Evolutionary conservation across 1,139 yeast genomes (phyloP).

Genomic region (Geotrichum fermentans): DNA sequence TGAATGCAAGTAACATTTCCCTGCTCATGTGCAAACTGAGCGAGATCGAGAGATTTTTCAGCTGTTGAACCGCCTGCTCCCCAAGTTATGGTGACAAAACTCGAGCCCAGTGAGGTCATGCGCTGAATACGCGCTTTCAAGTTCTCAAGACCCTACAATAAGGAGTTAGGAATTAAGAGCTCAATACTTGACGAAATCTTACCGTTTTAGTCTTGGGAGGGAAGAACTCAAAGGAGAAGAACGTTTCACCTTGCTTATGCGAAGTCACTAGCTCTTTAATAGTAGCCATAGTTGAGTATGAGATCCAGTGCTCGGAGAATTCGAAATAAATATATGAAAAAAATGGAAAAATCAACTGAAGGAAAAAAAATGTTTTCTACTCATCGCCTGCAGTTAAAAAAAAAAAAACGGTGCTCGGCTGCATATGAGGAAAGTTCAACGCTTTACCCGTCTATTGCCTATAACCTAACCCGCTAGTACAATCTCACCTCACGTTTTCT

Average conservation of each 20-base stretch:
- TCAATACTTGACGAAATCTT: conserved; percentile 29
- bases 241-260: conserved; percentile 51
- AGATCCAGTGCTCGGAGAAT: neutral
- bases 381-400: no score
- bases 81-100: conserved; percentile 93
- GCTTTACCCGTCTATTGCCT: no score
- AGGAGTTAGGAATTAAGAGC: neutral
- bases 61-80: conserved; percentile 98
- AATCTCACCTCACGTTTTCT: no score
- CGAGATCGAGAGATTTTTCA: conserved; percentile 77
- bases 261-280: conserved; percentile 54
- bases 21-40: conserved; percentile 68
- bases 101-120: conserved; percentile 81
- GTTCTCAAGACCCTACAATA: conserved; percentile 63
- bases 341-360: neutral
- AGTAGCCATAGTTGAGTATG: conserved; percentile 37
- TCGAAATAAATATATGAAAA: neutral
- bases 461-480: no score
- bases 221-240: conserved; percentile 87
- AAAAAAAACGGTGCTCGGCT: no score
- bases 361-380: no score
- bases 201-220: conserved; percentile 88
- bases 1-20: conserved; percentile 87
- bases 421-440: no score
- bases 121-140: conserved; percentile 80